A percentile compares a stretch with the other conserved stretches of the same genome.
Conservation (phyloP, 2,329 filamentous ascomycete species). For the Diplodia corticola region DNA sequence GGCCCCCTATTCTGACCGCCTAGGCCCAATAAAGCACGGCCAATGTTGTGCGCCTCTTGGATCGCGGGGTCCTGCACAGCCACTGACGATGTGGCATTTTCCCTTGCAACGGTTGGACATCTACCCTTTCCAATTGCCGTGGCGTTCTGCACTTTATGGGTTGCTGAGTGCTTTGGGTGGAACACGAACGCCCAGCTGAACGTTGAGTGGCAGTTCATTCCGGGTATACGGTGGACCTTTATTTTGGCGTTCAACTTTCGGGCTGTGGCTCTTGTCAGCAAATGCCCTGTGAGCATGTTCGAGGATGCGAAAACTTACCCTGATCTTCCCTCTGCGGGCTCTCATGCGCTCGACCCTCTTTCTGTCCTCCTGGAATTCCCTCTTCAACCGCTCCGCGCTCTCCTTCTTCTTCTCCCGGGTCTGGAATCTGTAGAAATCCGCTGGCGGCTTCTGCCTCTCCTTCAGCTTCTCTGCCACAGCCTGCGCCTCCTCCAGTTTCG, state of each 20-base stretch:
- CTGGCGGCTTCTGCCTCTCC: conserved; percentile 59
- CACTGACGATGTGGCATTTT: conserved; percentile 9
- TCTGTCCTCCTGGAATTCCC: conserved; percentile 74
- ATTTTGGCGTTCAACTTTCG: conserved; percentile 16
- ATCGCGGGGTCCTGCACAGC: conserved; percentile 17
- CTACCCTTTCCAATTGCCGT: not conserved
- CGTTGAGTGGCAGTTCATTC: not conserved
- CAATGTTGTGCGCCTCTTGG: conserved; percentile 8
- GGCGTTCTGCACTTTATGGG: not conserved
- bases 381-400: conserved; percentile 67
- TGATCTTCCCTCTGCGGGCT: conserved; percentile 52
- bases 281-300: not conserved
- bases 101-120: not conserved
- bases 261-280: conserved; percentile 18
- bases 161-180: not conserved
- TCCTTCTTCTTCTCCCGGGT: conserved; percentile 76
- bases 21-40: conserved; percentile 14
- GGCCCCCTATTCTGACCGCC: conserved; percentile 19
- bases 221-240: not conserved
- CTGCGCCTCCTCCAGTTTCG: conserved; percentile 69
- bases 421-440: conserved; percentile 85
- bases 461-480: conserved; percentile 61
- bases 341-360: conserved; percentile 70
- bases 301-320: not conserved
- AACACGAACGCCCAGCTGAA: not conserved